Base-by-base conservation (phyloP, 2,329 filamentous ascomycete genomes). In the Ophiognomonia clavigignenti-juglandacearum region DNA sequence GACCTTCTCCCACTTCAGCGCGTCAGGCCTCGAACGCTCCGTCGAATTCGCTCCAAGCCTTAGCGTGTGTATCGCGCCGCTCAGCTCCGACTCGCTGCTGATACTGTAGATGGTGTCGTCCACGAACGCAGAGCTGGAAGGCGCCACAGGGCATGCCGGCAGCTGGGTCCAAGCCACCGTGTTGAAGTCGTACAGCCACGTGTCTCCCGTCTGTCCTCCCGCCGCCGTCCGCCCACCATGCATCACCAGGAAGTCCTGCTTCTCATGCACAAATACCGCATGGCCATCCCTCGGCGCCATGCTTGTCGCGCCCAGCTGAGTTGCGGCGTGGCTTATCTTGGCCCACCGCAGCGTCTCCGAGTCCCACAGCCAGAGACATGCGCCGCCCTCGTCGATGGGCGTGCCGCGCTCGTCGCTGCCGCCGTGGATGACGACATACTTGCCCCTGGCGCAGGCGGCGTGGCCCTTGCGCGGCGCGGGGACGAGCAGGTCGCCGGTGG, bases 171-270 rank as follows among this genome's bases (percentile, higher is more conserved):
- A 81, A 0, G 67, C 71, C 4, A 68, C 63, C 3, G 67, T 64
- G 20, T 62, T 61, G 34, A 75, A 65, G 48, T 77, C 69, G 54
- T 77, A 79, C 29, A 71, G 63, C 66, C 77, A 75, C 8, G 69
- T 67, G 52, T 80, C 77, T 8, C 62, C 32, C 8, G 63, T 54
- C 10, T 51, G n/a, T n/a, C n/a, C 53, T 7, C 52, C 59, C 1
- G 49, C 43, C 2, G 54, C 53, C 6, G 60, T 59, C 6, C 56
- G 60, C 3, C 77, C 77, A 19, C 75, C 75, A 37, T 75, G 63
- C 0, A 80, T 59, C 39, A 80, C 64, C 7, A 81, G 58, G 3
- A 76, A 73, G 37, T 74, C 72, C 59, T 74, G 73, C 16, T 58
- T 56, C 24, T 61, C 58, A 42, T 69, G 66, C 6, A 70, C 65